Percentiles rank a stretch among this genome's conserved stretches.
Conservation (phyloP, 805 yeast genomes). For the Metschnikowia drakensbergensis region DNA sequence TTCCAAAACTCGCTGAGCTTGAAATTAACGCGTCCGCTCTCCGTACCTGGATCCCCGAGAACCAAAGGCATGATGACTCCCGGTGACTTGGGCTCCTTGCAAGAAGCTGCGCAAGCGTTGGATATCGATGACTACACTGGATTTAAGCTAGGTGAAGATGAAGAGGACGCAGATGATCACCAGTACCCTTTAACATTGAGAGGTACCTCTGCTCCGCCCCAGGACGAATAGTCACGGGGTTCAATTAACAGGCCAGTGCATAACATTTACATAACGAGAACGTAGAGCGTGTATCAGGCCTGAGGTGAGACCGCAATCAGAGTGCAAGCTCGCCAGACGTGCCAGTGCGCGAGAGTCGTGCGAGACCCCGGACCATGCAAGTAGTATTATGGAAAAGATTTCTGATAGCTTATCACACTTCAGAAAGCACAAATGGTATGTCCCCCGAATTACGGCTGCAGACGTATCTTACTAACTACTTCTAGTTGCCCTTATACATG, state of each 20-base stretch:
- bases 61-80: slow-evolving; percentile 88
- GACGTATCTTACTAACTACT: slow-evolving; percentile 6
- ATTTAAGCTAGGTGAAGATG: slow-evolving; percentile 47
- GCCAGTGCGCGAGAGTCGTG: slow-evolving; percentile 5
- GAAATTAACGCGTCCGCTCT: slow-evolving; percentile 84
- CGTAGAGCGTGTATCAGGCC: no score
- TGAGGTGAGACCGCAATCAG: no score
- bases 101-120: slow-evolving; percentile 73
- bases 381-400: slow-evolving; percentile 2
- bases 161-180: slow-evolving; percentile 32
- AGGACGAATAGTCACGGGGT: slow-evolving; percentile 15
- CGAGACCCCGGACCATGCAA: slow-evolving; percentile 4
- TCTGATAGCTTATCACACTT: background rate
- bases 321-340: background rate
- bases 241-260: background rate
- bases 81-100: slow-evolving; percentile 95
- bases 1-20: slow-evolving; percentile 44
- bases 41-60: slow-evolving; percentile 97
- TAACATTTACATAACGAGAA: background rate
- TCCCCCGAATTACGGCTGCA: background rate
- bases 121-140: slow-evolving; percentile 74
- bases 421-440: slow-evolving; percentile 15
- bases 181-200: slow-evolving; percentile 47
- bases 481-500: slow-evolving; percentile 82
- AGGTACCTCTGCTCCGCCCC: slow-evolving; percentile 46